Evolutionary conservation across 768 basidiomycete genomes (phyloP).

Genomic region (Leccinum boreale): DNA sequence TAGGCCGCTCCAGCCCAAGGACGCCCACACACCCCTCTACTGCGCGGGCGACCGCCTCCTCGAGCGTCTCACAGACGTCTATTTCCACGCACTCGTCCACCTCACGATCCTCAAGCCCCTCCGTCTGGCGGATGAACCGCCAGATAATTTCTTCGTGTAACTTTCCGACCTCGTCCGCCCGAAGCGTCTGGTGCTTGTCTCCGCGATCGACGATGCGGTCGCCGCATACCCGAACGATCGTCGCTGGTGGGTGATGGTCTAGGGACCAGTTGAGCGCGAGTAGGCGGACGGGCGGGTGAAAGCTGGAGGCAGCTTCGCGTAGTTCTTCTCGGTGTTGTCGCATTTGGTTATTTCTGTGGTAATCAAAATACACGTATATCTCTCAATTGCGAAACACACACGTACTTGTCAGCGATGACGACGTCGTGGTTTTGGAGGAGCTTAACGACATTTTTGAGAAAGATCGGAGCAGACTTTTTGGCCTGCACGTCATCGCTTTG

Average conservation of each 20-base stretch:
- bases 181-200: slow-evolving; percentile 80
- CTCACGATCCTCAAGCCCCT: slow-evolving; percentile 59
- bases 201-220: slow-evolving; percentile 76
- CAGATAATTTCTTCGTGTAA: slow-evolving; percentile 80
- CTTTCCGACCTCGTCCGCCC: slow-evolving; percentile 47
- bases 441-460: slow-evolving; percentile 66
- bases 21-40: slow-evolving; percentile 55
- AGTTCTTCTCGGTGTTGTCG: slow-evolving; percentile 73
- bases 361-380: background rate
- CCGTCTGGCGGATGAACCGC: slow-evolving; percentile 65
- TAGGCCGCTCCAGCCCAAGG: slow-evolving; percentile 52
- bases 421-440: slow-evolving; percentile 65
- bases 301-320: slow-evolving; percentile 46
- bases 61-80: slow-evolving; percentile 52
- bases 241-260: slow-evolving; percentile 50
- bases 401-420: slow-evolving; percentile 91
- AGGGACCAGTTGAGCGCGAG: slow-evolving; percentile 80
- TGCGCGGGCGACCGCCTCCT: slow-evolving; percentile 54
- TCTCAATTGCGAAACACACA: background rate
- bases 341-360: slow-evolving; percentile 83
- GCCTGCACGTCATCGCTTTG: slow-evolving; percentile 86
- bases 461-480: slow-evolving; percentile 70
- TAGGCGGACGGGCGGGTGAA: slow-evolving; percentile 59
- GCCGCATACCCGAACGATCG: slow-evolving; percentile 70
- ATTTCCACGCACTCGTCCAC: slow-evolving; percentile 72